Evolutionary conservation across 805 yeast genomes (phyloP).

Genomic region (Scheffersomyces stipitis): DNA sequence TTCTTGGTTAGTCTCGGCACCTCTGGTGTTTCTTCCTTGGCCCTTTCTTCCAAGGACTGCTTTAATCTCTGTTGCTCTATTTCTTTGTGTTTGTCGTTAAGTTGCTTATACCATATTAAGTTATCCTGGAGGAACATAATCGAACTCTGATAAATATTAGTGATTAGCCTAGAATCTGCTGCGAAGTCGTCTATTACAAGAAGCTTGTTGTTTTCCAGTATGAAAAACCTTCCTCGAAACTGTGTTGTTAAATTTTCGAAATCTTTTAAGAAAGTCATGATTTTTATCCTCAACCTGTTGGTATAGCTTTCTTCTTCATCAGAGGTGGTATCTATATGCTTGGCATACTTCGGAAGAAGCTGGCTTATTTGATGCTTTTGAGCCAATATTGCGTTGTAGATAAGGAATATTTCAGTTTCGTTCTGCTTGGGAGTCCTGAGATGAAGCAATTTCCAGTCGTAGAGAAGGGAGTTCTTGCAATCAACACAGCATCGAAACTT

Average conservation of each 20-base stretch:
- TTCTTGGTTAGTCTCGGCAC: constrained; percentile 42
- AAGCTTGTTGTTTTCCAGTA: constrained; percentile 5
- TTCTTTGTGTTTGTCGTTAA: constrained; percentile 48
- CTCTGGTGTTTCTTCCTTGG: neutral
- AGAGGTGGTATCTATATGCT: constrained; percentile 8
- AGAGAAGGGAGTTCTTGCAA: constrained; percentile 66
- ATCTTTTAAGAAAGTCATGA: constrained; percentile 28
- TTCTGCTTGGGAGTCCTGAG: constrained; percentile 4
- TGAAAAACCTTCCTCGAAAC: constrained; percentile 23
- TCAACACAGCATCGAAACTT: constrained; percentile 61
- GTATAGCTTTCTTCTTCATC: constrained; percentile 13
- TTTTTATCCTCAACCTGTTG: constrained; percentile 20
- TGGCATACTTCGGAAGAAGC: constrained; percentile 22
- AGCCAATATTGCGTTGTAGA: constrained; percentile 18
- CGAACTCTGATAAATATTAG: constrained; percentile 57
- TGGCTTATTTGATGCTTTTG: constrained; percentile 21
- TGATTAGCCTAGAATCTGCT: constrained; percentile 27
- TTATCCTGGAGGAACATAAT: constrained; percentile 64
- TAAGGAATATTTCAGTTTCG: constrained; percentile 14
- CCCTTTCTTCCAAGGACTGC: constrained; percentile 5
- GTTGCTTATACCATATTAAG: constrained; percentile 59
- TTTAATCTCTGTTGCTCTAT: constrained; percentile 21
- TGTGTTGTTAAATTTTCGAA: constrained; percentile 25
- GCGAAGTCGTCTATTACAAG: constrained; percentile 12
- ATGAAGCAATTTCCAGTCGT: constrained; percentile 40